These are phyloP conservation scores for Linderniella brevidens DNA, from an alignment of 257 asterid species.

Conservation along the genomic window DNA sequence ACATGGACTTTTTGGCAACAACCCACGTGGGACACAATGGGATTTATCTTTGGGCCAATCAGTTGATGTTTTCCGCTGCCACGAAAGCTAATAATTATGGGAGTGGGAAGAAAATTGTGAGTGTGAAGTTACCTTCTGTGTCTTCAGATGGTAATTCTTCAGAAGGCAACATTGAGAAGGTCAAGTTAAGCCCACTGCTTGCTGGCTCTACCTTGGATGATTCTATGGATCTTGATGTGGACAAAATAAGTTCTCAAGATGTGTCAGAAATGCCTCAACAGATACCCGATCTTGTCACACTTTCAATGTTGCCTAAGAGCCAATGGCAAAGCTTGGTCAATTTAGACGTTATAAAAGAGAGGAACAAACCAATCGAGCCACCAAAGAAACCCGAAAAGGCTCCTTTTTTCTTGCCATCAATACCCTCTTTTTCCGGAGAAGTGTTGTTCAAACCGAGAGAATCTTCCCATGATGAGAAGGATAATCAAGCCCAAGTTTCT, in stretches of 20 bases:
- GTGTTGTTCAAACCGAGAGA: constrained; percentile 44
- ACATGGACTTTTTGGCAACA: constrained; percentile 79
- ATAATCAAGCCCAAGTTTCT: constrained; percentile 20
- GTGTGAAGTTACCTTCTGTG: constrained; percentile 43
- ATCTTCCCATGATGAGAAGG: constrained; percentile 28
- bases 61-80: constrained; percentile 73
- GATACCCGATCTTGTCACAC: constrained; percentile 74
- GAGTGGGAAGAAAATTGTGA: constrained; percentile 52
- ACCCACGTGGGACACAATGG: constrained; percentile 85
- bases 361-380: constrained; percentile 93
- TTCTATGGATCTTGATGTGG: constrained; percentile 13
- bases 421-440: constrained; percentile 73
- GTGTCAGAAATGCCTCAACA: constrained; percentile 27
- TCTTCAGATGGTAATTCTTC: constrained; percentile 31
- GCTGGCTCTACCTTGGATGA: too few relatives aligned
- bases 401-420: constrained; percentile 78
- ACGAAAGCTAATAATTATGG: constrained; percentile 31
- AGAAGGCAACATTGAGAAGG: constrained; percentile 19
- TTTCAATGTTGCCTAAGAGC: constrained; percentile 72
- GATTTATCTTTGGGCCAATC: constrained; percentile 81
- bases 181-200: constrained; percentile 10
- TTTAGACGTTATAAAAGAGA: constrained; percentile 69
- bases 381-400: constrained; percentile 91
- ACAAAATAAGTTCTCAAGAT: constrained; percentile 14
- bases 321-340: constrained; percentile 96